Base-by-base conservation (phyloP, 2,329 filamentous ascomycete genomes). In the Xenoacremonium recifei region DNA sequence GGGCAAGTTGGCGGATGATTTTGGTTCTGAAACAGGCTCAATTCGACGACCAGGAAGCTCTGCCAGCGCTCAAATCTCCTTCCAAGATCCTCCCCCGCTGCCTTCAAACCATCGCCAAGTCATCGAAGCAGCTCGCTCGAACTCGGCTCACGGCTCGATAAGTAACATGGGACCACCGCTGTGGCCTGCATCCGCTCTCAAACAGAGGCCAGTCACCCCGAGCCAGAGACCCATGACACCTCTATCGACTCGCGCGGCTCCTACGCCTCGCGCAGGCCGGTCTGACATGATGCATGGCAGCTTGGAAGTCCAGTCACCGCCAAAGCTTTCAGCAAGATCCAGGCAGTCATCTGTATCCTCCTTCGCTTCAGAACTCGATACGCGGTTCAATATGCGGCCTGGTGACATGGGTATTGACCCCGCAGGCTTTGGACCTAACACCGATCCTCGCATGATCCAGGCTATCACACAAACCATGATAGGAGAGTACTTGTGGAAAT, bases 391-490 rank as follows among this genome's bases (percentile, higher is more conserved):
- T 60, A 84, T 89, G 42, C 65, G 61, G 30, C 76, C 80, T 10
- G 68, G 77, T 43, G 77, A 77, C 37, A 72, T 78, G 62, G 69
- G 71, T 33, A 72, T 81, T 40, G 70, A 69, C 33, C 58, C 72
- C 6, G 67, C 71, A 35, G 84, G 84, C 12, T 78, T 93, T 46
- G 80, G 82, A 9, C 73, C 82, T 16, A 79, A 80, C 49, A 95
- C 90, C 5, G 93, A 99, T 68, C 92, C 92, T 49, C 87, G 92
- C 56, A 96, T 99, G 90, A 97, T 99, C 54, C 90, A 96, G 70
- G 93, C 93, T 36, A 96, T 99, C 52, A 99, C 93, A 3, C 92
- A 99, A 67, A 97, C 93, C 15, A 99, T 99, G 93, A 97, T 99
- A 60, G 93, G 93, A 42, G 93, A 99, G 65, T 97, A 92, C 65